phyloP scores from a whole-genome alignment of 768 basidiomycete species.

The Peribolospora kevripleyi region DNA sequence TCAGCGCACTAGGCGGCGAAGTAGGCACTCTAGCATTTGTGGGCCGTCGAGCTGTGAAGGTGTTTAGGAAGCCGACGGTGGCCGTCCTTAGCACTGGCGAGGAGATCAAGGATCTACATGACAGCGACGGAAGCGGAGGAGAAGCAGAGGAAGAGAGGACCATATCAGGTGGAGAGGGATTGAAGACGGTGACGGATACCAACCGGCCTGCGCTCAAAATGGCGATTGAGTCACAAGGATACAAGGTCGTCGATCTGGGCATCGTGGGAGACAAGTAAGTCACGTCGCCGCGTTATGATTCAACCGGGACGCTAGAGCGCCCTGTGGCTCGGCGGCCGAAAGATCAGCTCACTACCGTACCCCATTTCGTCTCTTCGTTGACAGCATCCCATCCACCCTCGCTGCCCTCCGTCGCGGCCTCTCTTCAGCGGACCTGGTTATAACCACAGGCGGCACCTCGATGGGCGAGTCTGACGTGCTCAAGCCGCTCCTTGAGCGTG shows the following conservation, averaged over 20 bases:
- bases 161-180: conserved; percentile 18
- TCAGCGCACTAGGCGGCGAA: conserved; percentile 50
- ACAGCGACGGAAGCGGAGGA: conserved; percentile 10
- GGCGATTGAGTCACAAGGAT: conserved; percentile 45
- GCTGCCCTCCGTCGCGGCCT: conserved; percentile 34
- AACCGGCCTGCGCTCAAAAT: conserved; percentile 58
- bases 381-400: conserved; percentile 16
- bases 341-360: too few relatives aligned
- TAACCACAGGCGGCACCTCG: conserved; percentile 73
- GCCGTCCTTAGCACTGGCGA: conserved; percentile 70
- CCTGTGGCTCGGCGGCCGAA: too few relatives aligned
- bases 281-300: neutral
- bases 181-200: conserved; percentile 62
- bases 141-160: conserved; percentile 12
- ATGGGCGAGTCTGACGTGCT: conserved; percentile 74
- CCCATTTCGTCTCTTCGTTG: too few relatives aligned
- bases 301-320: too few relatives aligned
- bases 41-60: conserved; percentile 43
- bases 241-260: conserved; percentile 52
- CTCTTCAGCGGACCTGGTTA: conserved; percentile 40
- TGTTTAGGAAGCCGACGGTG: conserved; percentile 45
- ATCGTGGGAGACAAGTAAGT: conserved; percentile 49
- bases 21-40: conserved; percentile 61
- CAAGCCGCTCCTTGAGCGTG: conserved; percentile 65
- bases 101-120: conserved; percentile 43